phyloP scores from a whole-genome alignment of 345 rosid genomes.

The Angophora floribunda region DNA sequence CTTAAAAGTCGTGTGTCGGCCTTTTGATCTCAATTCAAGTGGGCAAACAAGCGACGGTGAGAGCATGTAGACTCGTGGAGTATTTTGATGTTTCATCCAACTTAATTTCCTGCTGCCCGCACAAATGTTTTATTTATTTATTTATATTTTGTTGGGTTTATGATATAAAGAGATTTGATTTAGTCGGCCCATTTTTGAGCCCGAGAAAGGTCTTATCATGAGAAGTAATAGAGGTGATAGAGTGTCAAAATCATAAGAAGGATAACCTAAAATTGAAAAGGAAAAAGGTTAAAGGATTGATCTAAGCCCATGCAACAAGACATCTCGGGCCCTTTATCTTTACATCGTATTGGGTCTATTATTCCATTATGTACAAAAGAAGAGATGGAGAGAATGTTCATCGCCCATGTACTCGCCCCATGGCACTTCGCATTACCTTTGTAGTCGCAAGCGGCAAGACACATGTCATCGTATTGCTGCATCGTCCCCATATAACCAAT shows the following conservation, averaged over 20 bases:
- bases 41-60: background rate
- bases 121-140: too few species aligned
- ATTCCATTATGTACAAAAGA: background rate
- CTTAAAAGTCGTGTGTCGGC: background rate
- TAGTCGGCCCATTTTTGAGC: background rate
- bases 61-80: background rate
- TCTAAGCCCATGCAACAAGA: background rate
- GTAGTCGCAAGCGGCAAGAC: background rate
- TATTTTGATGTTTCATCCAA: background rate
- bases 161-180: background rate
- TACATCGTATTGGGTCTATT: background rate
- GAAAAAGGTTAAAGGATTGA: background rate
- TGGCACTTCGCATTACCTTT: background rate
- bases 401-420: background rate
- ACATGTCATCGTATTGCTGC: background rate
- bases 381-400: background rate
- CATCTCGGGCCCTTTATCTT: background rate
- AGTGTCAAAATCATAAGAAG: background rate
- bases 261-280: background rate
- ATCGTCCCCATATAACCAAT: background rate
- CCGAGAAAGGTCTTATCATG: background rate
- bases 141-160: background rate
- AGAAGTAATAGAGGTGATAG: accelerated
- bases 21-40: background rate
- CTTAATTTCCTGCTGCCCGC: background rate